Base-by-base conservation (phyloP, 345 rosid species). In the Camelina sativa region DNA sequence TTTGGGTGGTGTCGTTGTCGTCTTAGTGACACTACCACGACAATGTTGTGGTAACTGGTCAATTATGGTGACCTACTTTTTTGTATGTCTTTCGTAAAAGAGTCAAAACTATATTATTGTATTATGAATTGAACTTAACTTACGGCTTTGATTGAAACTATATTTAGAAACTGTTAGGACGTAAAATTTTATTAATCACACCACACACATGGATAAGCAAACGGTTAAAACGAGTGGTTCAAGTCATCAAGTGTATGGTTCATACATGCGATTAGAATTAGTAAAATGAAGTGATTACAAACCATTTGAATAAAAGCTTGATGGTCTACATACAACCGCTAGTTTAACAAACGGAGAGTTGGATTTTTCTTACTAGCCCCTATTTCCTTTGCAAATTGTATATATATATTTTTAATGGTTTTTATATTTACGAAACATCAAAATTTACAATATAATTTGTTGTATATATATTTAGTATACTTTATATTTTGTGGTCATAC, bases 11-110 rank as follows among this genome's bases (percentile, higher is more conserved):
- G 58, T 77, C 73, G 11, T 71, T 77, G 73, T 77, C 81, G 73
- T 71, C 62, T 72, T 52, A 32, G 73, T 72, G 77, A 77, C 77
- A 72, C 73, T 16, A 71, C 62, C 61, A 65, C 54, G 76, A 70
- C 71, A 64, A 54, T 47, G 12, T 55, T 76, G 57, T 47, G 71
- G 20, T 54, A 47, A 62, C 37, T 62, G 50, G 71, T 76, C 80
- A 70, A 70, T 37, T 43, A 28, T 38, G 54, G 65, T 70, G 61
- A 55, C 71, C 58, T 62, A 47, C 43, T 25, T 69, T 62, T 61
- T 9, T 46, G 4, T 43, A 10, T 40, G 11, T 55, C 11, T 69
- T 10, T 40, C 13, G 13, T 40, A 40, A 40, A 37, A 11, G 43
- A 40, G 13, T 40, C 43, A 40, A 40, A 11, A 40, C 43, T 4